Percentiles rank a stretch among this genome's conserved stretches.
Conservation (phyloP, 129 eudicot genomes). For the Escallonia rubra region DNA sequence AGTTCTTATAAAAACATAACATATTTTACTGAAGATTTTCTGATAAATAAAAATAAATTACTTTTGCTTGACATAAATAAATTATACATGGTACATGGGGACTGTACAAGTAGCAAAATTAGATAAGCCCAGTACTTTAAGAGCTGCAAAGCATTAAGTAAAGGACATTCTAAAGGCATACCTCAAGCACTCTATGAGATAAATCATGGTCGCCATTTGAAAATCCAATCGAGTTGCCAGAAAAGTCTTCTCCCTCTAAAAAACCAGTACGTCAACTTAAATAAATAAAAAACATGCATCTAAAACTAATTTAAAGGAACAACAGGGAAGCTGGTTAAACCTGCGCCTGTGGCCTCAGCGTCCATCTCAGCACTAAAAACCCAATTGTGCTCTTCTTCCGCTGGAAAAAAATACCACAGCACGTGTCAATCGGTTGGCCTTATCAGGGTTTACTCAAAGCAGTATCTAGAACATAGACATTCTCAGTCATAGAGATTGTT, state of each 20-base stretch:
- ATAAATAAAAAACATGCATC: not conserved
- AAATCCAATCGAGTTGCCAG: conserved; percentile 51
- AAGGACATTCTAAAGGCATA: conserved; percentile 10
- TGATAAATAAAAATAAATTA: not conserved
- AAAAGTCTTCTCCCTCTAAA: conserved; percentile 41
- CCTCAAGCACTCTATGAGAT: conserved; percentile 68
- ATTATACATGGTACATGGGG: not conserved
- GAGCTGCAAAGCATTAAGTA: not conserved
- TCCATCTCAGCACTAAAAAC: conserved; percentile 79
- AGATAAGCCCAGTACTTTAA: not conserved
- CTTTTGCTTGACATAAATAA: not conserved
- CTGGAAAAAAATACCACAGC: conserved; percentile 18
- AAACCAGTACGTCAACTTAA: not conserved
- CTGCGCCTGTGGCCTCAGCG: conserved; percentile 35
- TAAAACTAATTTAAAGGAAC: not conserved
- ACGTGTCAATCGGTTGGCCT: no score
- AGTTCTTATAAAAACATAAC: not conserved
- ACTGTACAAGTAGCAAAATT: not conserved
- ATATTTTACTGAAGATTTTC: not conserved
- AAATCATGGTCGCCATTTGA: conserved; percentile 78
- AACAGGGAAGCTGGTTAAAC: not conserved
- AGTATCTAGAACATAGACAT: not conserved
- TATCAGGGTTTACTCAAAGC: not conserved
- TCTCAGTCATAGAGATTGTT: not conserved
- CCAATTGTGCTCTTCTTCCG: conserved; percentile 80